Evolutionary conservation across 2,329 filamentous ascomycete genomes (phyloP).

Genomic region (Cytospora mali): DNA sequence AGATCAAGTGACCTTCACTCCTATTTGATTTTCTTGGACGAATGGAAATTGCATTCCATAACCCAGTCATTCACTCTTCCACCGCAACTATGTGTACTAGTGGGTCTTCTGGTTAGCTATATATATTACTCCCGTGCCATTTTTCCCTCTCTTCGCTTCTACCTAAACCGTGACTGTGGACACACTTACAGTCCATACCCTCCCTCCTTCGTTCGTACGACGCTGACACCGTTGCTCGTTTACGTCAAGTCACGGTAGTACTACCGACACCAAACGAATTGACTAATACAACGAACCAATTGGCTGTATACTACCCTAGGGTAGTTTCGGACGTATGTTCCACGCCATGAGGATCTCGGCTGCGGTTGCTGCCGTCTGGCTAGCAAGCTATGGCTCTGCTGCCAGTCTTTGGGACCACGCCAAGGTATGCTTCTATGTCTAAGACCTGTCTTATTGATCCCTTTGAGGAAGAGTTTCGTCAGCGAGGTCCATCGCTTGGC

Average conservation of each 20-base stretch:
- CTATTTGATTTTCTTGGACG: background rate
- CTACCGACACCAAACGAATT: conserved; percentile 1
- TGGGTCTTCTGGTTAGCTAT: background rate
- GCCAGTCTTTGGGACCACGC: conserved; percentile 29
- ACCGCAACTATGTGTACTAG: background rate
- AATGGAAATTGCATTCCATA: background rate
- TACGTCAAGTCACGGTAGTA: background rate
- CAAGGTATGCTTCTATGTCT: conserved; percentile 18
- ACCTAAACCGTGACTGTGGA: background rate
- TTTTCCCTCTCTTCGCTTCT: background rate
- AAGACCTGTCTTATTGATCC: background rate
- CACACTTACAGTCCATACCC: conserved; percentile 10
- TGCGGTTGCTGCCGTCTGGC: conserved; percentile 30
- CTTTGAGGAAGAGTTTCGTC: background rate
- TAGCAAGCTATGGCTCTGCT: conserved; percentile 32
- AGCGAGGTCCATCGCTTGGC: background rate
- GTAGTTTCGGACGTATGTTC: background rate
- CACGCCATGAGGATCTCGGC: conserved; percentile 33
- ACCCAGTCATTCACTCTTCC: background rate
- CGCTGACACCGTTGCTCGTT: conserved; percentile 8
- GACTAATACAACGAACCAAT: background rate
- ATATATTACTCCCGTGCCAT: background rate
- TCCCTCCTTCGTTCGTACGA: conserved; percentile 10
- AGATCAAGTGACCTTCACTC: background rate
- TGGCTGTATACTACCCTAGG: background rate